Evolutionary conservation across 495 filamentous ascomycete genomes (phyloP).

Genomic region (Neurospora sp.): DNA sequence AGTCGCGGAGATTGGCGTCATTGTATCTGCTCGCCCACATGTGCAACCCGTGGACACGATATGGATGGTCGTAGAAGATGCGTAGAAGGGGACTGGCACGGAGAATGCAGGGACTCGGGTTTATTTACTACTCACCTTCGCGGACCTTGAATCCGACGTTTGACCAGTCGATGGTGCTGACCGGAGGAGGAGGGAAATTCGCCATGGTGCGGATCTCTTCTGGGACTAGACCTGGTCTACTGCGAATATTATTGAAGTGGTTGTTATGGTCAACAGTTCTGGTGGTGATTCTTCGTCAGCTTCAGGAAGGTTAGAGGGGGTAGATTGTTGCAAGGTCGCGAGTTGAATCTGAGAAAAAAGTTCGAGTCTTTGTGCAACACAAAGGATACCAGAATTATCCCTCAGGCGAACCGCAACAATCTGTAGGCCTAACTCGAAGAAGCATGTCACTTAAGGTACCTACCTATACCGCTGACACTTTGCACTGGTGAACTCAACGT

Average conservation of each 20-base stretch:
- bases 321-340: neutral
- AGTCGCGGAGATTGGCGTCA: neutral
- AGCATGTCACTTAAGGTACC: too few relatives aligned
- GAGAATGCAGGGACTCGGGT: neutral
- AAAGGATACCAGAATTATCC: neutral
- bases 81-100: neutral
- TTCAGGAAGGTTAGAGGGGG: neutral
- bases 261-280: neutral
- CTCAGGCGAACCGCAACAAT: neutral
- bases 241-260: neutral
- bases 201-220: conserved; percentile 21
- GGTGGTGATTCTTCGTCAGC: neutral
- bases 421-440: too few relatives aligned
- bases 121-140: conserved; percentile 49
- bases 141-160: conserved; percentile 85
- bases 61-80: neutral
- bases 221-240: neutral
- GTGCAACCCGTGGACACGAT: neutral
- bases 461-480: neutral
- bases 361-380: neutral
- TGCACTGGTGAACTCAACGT: neutral
- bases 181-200: conserved; percentile 71
- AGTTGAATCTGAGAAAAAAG: neutral
- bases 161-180: conserved; percentile 80
- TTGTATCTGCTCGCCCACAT: neutral